Conservation (phyloP, 2,329 filamentous ascomycete genomes). For the Colletotrichum somersetense region DNA sequence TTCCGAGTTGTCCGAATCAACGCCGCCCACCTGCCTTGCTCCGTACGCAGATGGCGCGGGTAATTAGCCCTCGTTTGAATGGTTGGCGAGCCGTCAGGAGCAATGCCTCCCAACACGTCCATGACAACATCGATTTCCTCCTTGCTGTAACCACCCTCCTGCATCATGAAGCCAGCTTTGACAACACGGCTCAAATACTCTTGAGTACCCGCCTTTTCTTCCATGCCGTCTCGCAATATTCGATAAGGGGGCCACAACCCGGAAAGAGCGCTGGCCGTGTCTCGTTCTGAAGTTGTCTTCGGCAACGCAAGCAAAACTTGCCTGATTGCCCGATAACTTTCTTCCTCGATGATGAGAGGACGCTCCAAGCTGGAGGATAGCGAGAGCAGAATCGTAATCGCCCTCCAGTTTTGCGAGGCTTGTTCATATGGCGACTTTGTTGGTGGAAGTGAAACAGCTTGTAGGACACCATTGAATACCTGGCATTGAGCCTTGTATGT, state of each 20-base stretch:
- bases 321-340: constrained; percentile 67
- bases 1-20: constrained; percentile 71
- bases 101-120: constrained; percentile 66
- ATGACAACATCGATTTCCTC: constrained; percentile 61
- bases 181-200: constrained; percentile 68
- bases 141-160: constrained; percentile 67
- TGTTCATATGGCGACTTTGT: constrained; percentile 50
- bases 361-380: constrained; percentile 63
- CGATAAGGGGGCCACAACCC: constrained; percentile 73
- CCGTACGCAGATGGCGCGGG: constrained; percentile 7
- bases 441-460: constrained; percentile 50
- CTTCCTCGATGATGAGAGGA: constrained; percentile 63
- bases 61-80: constrained; percentile 60
- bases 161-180: constrained; percentile 65
- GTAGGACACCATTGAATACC: constrained; percentile 54
- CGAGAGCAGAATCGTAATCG: constrained; percentile 66
- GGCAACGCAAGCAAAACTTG: constrained; percentile 65
- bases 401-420: constrained; percentile 67
- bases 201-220: constrained; percentile 64
- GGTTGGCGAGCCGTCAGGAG: constrained; percentile 64
- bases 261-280: constrained; percentile 61
- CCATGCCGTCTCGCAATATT: constrained; percentile 68
- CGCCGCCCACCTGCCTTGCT: constrained; percentile 62
- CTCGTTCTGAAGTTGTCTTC: constrained; percentile 65
- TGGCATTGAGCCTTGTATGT: constrained; percentile 47